Conservation (phyloP, 2,329 filamentous ascomycete species). For the Colletotrichum shisoi region DNA sequence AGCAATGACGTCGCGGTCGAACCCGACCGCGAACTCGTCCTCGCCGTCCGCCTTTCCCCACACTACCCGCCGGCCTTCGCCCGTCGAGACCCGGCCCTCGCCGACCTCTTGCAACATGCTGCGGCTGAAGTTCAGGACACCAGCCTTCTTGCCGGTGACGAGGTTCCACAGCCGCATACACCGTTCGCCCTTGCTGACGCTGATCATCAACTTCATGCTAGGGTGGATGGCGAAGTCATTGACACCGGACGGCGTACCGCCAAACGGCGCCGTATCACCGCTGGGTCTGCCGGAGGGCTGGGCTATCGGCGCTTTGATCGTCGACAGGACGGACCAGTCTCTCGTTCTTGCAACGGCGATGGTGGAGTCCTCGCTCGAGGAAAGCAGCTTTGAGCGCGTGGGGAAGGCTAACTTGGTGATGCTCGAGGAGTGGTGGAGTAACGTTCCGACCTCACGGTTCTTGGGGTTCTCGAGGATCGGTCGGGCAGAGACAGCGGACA, state of each 20-base stretch:
- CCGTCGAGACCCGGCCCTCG: slow-evolving; percentile 77
- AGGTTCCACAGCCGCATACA: slow-evolving; percentile 96
- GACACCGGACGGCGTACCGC: slow-evolving; percentile 83
- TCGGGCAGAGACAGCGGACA: slow-evolving; percentile 74
- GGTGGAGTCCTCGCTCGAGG: slow-evolving; percentile 88
- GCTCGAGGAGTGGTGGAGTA: slow-evolving; percentile 85
- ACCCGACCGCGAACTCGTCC: slow-evolving; percentile 87
- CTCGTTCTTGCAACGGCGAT: slow-evolving; percentile 86
- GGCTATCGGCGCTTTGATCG: slow-evolving; percentile 86
- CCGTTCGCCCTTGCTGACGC: slow-evolving; percentile 85
- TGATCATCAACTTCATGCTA: slow-evolving; percentile 96
- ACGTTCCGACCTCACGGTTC: slow-evolving; percentile 85
- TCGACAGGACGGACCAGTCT: slow-evolving; percentile 88
- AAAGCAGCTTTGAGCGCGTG: slow-evolving; percentile 84
- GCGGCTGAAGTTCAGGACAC: slow-evolving; percentile 83
- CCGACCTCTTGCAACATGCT: slow-evolving; percentile 77
- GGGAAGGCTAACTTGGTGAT: slow-evolving; percentile 85
- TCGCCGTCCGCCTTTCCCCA: slow-evolving; percentile 78
- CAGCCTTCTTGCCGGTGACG: slow-evolving; percentile 94
- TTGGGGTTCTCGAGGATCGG: slow-evolving; percentile 83
- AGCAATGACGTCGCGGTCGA: slow-evolving; percentile 83
- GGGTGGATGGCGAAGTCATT: slow-evolving; percentile 97
- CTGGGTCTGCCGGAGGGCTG: slow-evolving; percentile 81
- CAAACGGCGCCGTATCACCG: slow-evolving; percentile 86
- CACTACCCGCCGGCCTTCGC: slow-evolving; percentile 81